Evolutionary conservation across 192 early-diverging fungal genomes (phyloP).

Genomic region (Podila epicladia): DNA sequence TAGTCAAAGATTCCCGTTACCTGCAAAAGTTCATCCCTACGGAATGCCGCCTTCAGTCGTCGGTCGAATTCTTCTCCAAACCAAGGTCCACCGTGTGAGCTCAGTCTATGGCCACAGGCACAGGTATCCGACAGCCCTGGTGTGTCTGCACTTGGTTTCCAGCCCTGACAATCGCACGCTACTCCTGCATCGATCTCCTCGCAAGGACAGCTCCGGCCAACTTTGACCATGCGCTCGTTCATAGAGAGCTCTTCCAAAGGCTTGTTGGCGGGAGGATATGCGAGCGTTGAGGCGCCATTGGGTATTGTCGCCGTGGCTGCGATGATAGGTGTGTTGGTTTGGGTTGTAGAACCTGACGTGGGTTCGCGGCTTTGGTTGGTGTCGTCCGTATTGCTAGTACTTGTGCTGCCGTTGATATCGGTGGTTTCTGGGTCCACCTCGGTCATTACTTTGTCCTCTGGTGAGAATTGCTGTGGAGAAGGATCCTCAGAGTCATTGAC

Average conservation of each 20-base stretch:
- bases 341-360: background rate
- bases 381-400: background rate
- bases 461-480: background rate
- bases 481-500: background rate
- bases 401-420: background rate
- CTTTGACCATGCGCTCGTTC: conserved; percentile 57
- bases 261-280: conserved; percentile 53
- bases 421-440: background rate
- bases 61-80: conserved; percentile 57
- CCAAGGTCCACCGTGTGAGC: conserved; percentile 55
- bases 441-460: background rate
- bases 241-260: conserved; percentile 28
- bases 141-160: conserved; percentile 53
- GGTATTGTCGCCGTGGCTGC: background rate
- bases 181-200: conserved; percentile 3
- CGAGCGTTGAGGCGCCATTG: background rate
- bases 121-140: conserved; percentile 50
- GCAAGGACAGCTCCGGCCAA: conserved; percentile 60
- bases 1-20: conserved; percentile 9
- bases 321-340: background rate
- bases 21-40: conserved; percentile 60
- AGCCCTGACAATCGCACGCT: conserved; percentile 58
- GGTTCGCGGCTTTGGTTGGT: background rate
- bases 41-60: conserved; percentile 59
- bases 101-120: conserved; percentile 57